Conservation (phyloP, 2,329 filamentous ascomycete genomes). For the Fusarium euwallaceae region DNA sequence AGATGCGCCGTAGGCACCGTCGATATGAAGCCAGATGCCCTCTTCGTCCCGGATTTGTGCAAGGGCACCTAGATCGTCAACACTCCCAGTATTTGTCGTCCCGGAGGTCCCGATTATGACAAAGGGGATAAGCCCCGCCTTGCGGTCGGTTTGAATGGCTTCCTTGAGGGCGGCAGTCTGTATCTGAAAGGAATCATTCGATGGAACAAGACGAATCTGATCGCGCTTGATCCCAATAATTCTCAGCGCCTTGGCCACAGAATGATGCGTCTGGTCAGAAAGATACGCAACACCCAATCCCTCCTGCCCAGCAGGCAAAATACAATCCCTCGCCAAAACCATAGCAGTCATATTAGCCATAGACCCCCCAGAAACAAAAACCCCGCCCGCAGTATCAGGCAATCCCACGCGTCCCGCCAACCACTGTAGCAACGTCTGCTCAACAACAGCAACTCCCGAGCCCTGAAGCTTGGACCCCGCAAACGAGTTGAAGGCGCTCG, state of each 20-base stretch:
- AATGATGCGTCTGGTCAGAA: background rate
- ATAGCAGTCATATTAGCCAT: constrained; percentile 5
- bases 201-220: background rate
- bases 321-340: background rate
- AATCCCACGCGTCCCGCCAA: background rate
- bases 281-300: background rate
- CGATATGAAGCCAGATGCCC: background rate
- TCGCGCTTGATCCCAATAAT: background rate
- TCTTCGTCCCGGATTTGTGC: background rate
- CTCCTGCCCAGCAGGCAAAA: background rate
- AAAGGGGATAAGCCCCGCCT: background rate
- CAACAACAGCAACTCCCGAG: background rate
- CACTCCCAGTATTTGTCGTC: background rate
- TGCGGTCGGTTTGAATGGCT: background rate
- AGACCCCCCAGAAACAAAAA: background rate
- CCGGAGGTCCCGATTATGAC: background rate
- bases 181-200: background rate
- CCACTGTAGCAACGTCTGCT: background rate
- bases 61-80: background rate
- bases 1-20: background rate
- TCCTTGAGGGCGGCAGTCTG: background rate
- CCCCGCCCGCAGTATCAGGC: background rate
- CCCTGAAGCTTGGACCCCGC: background rate
- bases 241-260: background rate
- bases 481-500: background rate